Base-by-base conservation (phyloP, 1,139 yeast genomes). In the Sugiyamaella neomexicana region DNA sequence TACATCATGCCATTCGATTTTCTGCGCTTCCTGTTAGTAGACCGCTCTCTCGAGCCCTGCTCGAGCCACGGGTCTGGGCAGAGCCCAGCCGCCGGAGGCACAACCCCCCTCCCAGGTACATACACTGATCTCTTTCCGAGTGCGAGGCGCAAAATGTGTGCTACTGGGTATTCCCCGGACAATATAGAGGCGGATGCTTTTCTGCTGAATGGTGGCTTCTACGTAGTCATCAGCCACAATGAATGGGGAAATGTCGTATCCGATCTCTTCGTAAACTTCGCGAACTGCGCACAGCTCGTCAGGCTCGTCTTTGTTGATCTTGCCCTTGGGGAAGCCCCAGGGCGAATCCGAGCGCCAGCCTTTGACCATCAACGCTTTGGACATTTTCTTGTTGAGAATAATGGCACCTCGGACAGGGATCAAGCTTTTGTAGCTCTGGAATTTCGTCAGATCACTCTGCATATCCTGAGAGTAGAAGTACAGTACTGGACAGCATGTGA, bases 381-480 rank as follows among this genome's bases (percentile, higher is more conserved):
- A 80, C 74, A 89, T 72, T 43, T 80, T 81, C 53, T 79, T 76
- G 68, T 89, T 90, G 64, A 95, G 80, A 52, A 95, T 76, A 12
- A 97, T 97, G 52, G 95, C 95, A 23, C 99, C 99, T 65, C 99
- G 79, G 1, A 95, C 99, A 0, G 99, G 99, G 54, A 95, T 93
- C 5, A 88, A 82, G 37, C 85, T 82, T 71, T 95, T 95, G 71
- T 95, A 95, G 65, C 81, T 82, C 36, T 91, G 88, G 69, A 95
- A 95, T 27, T 67, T 68, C 36, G 58, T 59, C 49, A 62, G 53
- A 15, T 69, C 73, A 36, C 61, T 63, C 38, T 56, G 45, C 55
- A 60, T 54, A 51, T 66, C 62, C 34, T 59, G 55, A 50, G 64
- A 63, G 44, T 65, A 68, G 8, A 58, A 39, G 20, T 58, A 52